Conservation (phyloP, 306 rosid species). For the Castanopsis chinensis region DNA sequence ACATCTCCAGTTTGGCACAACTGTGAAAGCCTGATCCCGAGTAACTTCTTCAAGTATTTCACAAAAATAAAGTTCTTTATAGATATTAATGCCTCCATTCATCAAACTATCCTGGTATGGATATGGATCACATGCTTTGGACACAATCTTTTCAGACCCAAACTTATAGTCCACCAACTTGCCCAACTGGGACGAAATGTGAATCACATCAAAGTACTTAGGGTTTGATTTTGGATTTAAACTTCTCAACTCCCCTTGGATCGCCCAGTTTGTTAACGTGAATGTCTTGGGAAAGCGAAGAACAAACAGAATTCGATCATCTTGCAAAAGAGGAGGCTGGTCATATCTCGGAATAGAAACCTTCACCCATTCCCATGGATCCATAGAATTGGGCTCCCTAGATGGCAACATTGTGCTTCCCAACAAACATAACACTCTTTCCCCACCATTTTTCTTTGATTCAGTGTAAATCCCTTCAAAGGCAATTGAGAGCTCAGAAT, state of each 20-base stretch:
- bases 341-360: slow-evolving; percentile 29
- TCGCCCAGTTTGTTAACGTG: slow-evolving; percentile 57
- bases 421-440: slow-evolving; percentile 82
- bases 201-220: slow-evolving; percentile 72
- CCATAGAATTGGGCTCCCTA: slow-evolving; percentile 51
- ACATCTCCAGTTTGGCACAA: slow-evolving; percentile 90
- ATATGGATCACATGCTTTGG: slow-evolving; percentile 78
- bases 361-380: slow-evolving; percentile 81
- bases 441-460: slow-evolving; percentile 75
- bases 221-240: slow-evolving; percentile 62
- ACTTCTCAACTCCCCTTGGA: slow-evolving; percentile 75
- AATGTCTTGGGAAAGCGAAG: slow-evolving; percentile 69
- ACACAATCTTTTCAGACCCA: slow-evolving; percentile 46
- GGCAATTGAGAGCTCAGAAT: slow-evolving; percentile 54
- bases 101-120: slow-evolving; percentile 53
- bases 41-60: slow-evolving; percentile 70
- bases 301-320: slow-evolving; percentile 70
- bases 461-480: slow-evolving; percentile 88
- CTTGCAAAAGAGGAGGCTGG: slow-evolving; percentile 60
- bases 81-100: slow-evolving; percentile 39
- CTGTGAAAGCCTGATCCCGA: slow-evolving; percentile 51
- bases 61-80: slow-evolving; percentile 58
- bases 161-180: slow-evolving; percentile 46
- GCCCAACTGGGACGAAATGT: slow-evolving; percentile 65
- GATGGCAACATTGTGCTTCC: slow-evolving; percentile 77